Evolutionary conservation across 257 asterid species (phyloP), one percentile per base, ranked within the genome.

Genomic region (Scutellaria baicalensis): DNA sequence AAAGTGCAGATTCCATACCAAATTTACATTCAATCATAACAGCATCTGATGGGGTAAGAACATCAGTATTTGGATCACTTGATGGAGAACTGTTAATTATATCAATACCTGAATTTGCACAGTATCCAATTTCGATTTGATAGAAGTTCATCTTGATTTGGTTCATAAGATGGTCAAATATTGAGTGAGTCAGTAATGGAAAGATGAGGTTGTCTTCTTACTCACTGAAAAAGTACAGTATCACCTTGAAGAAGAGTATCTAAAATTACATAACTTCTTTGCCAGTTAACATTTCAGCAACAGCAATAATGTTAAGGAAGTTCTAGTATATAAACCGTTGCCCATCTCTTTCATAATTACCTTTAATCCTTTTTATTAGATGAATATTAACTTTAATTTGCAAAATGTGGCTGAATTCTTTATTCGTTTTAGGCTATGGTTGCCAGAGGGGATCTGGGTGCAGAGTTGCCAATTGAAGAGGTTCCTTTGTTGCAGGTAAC

Each of bases 361-460:
- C 51, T 12, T n/a, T 57, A 8, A 14, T 17, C 63, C 40, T 20
- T 64, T 21, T n/a, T 58, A 20, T 60, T 65, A 33, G 66, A 65
- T 20, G 56, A 72, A 59, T 63, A 68, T 40, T 50, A 33, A 50
- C 35, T 64, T 13, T 16, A 35, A 45, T 12, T 63, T 50, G 49
- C 68, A 50, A 44, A 51, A 59, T 66, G 16, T 63, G 48, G 64
- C 64, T 59, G 61, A 45, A 65, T 27, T 60, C 66, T 21, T 17
- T 43, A 63, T 42, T 82, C 60, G 35, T 48, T 62, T 42, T 78
- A 90, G 97, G 98, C 98, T 66, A 92, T 92, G 97, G 98, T 92
- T 84, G 97, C 97, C 60, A 88, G 98, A 80, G 98, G 98, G 52
- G 98, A 92, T 86, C 98, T 92, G 69, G 98, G 98, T 54, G 97